Evolutionary conservation across 2,329 filamentous ascomycete genomes (phyloP).

Genomic region (Chrysosporium queenslandicum): DNA sequence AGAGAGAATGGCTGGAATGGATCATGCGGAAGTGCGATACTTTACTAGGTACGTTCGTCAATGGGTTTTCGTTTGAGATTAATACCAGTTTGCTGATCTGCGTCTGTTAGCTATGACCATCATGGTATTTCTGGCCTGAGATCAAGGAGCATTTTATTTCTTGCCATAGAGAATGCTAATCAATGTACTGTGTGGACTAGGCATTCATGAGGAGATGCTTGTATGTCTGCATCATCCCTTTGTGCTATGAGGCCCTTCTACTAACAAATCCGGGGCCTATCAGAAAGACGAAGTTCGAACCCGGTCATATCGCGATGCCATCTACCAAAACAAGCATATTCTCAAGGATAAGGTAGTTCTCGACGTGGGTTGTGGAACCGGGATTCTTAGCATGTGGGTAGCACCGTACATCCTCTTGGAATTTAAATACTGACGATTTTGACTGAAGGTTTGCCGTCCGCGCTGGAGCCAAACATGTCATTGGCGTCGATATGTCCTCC

Average conservation of each 20-base stretch:
- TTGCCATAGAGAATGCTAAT: slow-evolving; percentile 3
- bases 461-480: slow-evolving; percentile 95
- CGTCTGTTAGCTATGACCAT: slow-evolving; percentile 71
- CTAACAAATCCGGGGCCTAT: slow-evolving; percentile 16
- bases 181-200: slow-evolving; percentile 41
- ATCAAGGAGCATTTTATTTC: too few species aligned
- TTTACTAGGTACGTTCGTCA: slow-evolving; percentile 91
- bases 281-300: slow-evolving; percentile 99
- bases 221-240: slow-evolving; percentile 46
- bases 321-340: slow-evolving; percentile 90
- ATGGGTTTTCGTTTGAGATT: slow-evolving; percentile 18
- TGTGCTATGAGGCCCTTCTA: slow-evolving; percentile 7
- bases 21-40: slow-evolving; percentile 96
- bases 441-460: slow-evolving; percentile 78
- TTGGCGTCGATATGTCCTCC: slow-evolving; percentile 98
- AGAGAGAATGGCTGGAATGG: slow-evolving; percentile 51
- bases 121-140: slow-evolving; percentile 57
- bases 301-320: slow-evolving; percentile 90
- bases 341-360: slow-evolving; percentile 91
- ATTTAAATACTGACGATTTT: slow-evolving; percentile 15
- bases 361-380: slow-evolving; percentile 93
- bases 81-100: background rate
- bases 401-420: slow-evolving; percentile 11
- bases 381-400: slow-evolving; percentile 92
- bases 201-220: slow-evolving; percentile 97